Conservation (phyloP, 2,329 filamentous ascomycete species). For the Didymella sp. region DNA sequence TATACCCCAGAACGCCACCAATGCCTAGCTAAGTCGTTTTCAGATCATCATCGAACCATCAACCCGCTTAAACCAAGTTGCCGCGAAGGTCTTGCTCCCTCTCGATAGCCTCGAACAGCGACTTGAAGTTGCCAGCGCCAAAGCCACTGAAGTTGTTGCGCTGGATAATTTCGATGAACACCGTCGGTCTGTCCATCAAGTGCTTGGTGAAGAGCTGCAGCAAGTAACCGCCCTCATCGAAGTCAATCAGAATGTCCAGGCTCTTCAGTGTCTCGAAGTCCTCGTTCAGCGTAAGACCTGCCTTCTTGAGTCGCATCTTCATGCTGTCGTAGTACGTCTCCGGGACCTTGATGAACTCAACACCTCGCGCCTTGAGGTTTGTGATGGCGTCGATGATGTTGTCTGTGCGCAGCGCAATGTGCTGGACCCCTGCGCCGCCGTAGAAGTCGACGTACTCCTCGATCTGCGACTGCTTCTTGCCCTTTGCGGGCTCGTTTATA, state of each 20-base stretch:
- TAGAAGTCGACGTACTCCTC: slow-evolving; percentile 90
- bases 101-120: slow-evolving; percentile 93
- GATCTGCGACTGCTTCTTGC: slow-evolving; percentile 92
- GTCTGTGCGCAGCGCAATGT: slow-evolving; percentile 83
- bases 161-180: slow-evolving; percentile 97
- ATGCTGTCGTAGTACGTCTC: slow-evolving; percentile 84
- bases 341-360: slow-evolving; percentile 92
- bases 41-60: neutral
- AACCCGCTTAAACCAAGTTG: slow-evolving; percentile 63
- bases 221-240: slow-evolving; percentile 90
- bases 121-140: slow-evolving; percentile 95
- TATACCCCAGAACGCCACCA: slow-evolving; percentile 15
- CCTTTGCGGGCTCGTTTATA: slow-evolving; percentile 92
- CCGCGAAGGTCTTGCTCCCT: slow-evolving; percentile 86
- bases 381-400: slow-evolving; percentile 81
- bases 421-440: slow-evolving; percentile 87
- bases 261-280: slow-evolving; percentile 78
- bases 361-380: slow-evolving; percentile 81
- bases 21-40: slow-evolving; percentile 11
- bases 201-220: slow-evolving; percentile 71
- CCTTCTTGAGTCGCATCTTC: slow-evolving; percentile 72
- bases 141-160: slow-evolving; percentile 89
- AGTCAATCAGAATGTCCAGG: slow-evolving; percentile 91
- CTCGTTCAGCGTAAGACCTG: slow-evolving; percentile 70
- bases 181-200: slow-evolving; percentile 90